Conservation (phyloP, 139 green algal genomes). For the Ettlia oleoabundans region DNA sequence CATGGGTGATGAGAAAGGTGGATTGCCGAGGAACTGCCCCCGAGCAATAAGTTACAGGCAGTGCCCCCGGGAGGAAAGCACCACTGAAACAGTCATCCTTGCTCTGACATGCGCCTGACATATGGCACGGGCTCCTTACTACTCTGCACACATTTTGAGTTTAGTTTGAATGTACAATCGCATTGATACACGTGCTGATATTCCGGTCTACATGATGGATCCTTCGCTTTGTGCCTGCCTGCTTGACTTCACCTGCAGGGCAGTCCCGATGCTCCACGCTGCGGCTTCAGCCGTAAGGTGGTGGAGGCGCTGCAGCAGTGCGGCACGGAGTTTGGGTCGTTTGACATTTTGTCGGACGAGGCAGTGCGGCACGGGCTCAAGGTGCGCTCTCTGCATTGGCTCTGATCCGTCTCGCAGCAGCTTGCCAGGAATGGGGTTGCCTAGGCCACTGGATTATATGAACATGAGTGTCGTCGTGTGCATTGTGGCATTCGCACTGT, state of each 20-base stretch:
- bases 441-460: no score
- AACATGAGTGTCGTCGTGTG: no score
- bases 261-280: slow-evolving; percentile 74
- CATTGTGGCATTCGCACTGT: no score
- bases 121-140: neutral
- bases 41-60: slow-evolving; percentile 8
- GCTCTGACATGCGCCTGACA: slow-evolving; percentile 29
- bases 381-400: neutral
- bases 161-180: no score
- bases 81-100: slow-evolving; percentile 37
- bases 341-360: slow-evolving; percentile 93
- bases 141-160: neutral
- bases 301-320: slow-evolving; percentile 66
- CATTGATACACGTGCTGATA: no score
- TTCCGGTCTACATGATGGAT: neutral
- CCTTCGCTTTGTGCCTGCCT: neutral
- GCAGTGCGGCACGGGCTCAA: slow-evolving; percentile 87
- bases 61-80: slow-evolving; percentile 31
- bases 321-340: slow-evolving; percentile 68
- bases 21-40: slow-evolving; percentile 15
- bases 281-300: slow-evolving; percentile 88
- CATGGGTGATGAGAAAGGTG: slow-evolving; percentile 34
- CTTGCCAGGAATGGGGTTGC: no score
- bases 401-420: no score
- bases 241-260: slow-evolving; percentile 59